Evolutionary conservation across 2,329 filamentous ascomycete species (phyloP).

Genomic region (Penicillium sp.): DNA sequence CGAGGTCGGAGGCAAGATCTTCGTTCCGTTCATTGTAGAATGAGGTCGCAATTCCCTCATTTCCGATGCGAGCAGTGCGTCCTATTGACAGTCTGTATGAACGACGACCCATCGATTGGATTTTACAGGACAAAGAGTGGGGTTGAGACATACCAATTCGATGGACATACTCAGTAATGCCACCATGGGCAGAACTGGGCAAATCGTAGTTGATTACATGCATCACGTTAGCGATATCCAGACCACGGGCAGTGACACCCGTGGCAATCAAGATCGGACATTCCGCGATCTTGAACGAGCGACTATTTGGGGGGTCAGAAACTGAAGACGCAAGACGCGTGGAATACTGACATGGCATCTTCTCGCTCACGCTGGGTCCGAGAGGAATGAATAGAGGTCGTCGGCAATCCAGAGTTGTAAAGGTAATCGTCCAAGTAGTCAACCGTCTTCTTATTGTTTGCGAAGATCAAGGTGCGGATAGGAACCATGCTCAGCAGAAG

Average conservation of each 20-base stretch:
- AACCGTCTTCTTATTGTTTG: slow-evolving; percentile 76
- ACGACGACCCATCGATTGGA: too few relatives aligned
- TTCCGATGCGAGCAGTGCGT: slow-evolving; percentile 91
- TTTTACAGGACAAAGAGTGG: too few relatives aligned
- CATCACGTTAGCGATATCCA: slow-evolving; percentile 84
- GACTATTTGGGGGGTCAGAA: slow-evolving; percentile 44
- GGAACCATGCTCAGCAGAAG: slow-evolving; percentile 72
- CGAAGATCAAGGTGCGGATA: slow-evolving; percentile 84
- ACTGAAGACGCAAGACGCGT: background rate
- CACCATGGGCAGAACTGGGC: slow-evolving; percentile 74
- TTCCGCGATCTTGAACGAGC: slow-evolving; percentile 76
- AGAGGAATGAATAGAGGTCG: slow-evolving; percentile 84
- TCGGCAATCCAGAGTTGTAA: slow-evolving; percentile 78
- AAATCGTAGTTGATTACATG: slow-evolving; percentile 95
- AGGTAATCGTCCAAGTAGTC: slow-evolving; percentile 88
- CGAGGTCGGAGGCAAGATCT: slow-evolving; percentile 72
- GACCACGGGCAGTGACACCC: slow-evolving; percentile 82
- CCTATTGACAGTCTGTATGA: slow-evolving; percentile 53
- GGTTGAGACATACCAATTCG: slow-evolving; percentile 72
- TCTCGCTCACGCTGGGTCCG: slow-evolving; percentile 91
- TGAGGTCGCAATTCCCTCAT: slow-evolving; percentile 81
- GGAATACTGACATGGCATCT: slow-evolving; percentile 71
- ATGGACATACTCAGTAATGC: slow-evolving; percentile 91
- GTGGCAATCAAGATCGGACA: slow-evolving; percentile 84
- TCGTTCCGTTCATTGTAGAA: slow-evolving; percentile 84